phyloP scores from a whole-genome alignment of 352 stramenopile genomes.

The Lagenidium sp. region DNA sequence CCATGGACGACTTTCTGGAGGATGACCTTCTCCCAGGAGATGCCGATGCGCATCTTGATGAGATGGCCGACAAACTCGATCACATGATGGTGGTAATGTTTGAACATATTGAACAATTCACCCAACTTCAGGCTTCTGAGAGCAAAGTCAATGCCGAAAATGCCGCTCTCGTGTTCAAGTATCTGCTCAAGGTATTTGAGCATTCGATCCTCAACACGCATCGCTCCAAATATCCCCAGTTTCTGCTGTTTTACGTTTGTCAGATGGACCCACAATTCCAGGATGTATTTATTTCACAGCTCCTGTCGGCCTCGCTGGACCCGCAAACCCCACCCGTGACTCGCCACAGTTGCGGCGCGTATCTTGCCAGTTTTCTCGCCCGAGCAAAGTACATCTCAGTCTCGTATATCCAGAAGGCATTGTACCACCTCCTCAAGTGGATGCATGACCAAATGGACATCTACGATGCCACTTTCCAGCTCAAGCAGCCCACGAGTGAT shows the following conservation, averaged over 20 bases:
- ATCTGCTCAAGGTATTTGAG: slow-evolving; percentile 79
- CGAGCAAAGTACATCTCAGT: slow-evolving; percentile 91
- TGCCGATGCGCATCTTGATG: slow-evolving; percentile 40
- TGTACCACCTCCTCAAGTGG: slow-evolving; percentile 92
- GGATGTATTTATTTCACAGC: slow-evolving; percentile 76
- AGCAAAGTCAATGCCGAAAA: slow-evolving; percentile 25
- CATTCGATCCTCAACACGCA: slow-evolving; percentile 85
- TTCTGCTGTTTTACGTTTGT: slow-evolving; percentile 87
- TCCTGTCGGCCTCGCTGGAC: slow-evolving; percentile 66
- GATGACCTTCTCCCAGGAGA: slow-evolving; percentile 61
- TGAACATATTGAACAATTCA: slow-evolving; percentile 55
- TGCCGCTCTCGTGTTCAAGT: slow-evolving; percentile 59
- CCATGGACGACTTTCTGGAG: slow-evolving; percentile 74
- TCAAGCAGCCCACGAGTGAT: slow-evolving; percentile 13
- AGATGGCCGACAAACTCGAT: slow-evolving; percentile 85
- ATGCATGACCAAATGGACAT: slow-evolving; percentile 92
- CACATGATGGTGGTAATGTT: slow-evolving; percentile 87
- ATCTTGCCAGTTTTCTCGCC: slow-evolving; percentile 95
- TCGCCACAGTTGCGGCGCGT: slow-evolving; percentile 91
- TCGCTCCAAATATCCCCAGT: slow-evolving; percentile 91
- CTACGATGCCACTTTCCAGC: slow-evolving; percentile 34
- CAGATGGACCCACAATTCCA: slow-evolving; percentile 67
- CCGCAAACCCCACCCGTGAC: slow-evolving; percentile 82
- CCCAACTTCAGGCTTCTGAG: neutral
- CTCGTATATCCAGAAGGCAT: slow-evolving; percentile 88